Evolutionary conservation across 1,284 basidiomycete species (phyloP), one percentile per base, ranked within the genome.

Genomic region (Taiwanofungus camphoratus): DNA sequence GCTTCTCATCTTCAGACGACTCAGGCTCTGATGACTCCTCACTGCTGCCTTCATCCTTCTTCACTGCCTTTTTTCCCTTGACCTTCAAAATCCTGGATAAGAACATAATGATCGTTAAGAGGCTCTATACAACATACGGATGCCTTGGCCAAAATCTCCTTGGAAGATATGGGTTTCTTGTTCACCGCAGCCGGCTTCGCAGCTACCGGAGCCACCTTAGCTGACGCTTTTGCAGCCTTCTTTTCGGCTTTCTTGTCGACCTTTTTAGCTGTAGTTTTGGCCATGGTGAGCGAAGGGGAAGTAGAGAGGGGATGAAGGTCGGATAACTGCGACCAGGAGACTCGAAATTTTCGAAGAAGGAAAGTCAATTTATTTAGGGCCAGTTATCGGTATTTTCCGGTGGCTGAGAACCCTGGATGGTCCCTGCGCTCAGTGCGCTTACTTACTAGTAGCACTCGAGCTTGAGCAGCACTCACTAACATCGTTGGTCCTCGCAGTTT

Each of bases 221-320:
- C 46, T 48, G 42, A 7, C 19, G 39, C 47, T 45, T 69, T 69
- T 34, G 62, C 60, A 30, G 56, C 61, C 56, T 64, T 65, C 55
- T 69, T 70, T 47, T 63, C 64, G 45, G 57, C 50, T 55, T 66
- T 70, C 56, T 66, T 66, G 41, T 55, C 54, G 37, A 63, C 58
- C 49, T 68, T 68, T 59, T 77, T 65, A 36, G 59, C 57, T 49
- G 65, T 60, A 35, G 58, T 39, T 53, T 81, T 83, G 46, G 68
- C 75, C 70, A 72, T 66, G 26, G 52, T 42, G 42, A 50, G 38
- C 38, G 42, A 41, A 34, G 42, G 46, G 47, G 42, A 39, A 46
- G 29, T 48, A 43, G 39, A 29, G 45, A 47, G 48, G 44, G 44
- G 45, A 44, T 34, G 44, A 35, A 33, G 36, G 41, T 48, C 35